A percentile compares a stretch with the other conserved stretches of the same genome.
Evolutionary conservation across 192 early-diverging fungal species (phyloP).

Genomic region (Endogone sp.): DNA sequence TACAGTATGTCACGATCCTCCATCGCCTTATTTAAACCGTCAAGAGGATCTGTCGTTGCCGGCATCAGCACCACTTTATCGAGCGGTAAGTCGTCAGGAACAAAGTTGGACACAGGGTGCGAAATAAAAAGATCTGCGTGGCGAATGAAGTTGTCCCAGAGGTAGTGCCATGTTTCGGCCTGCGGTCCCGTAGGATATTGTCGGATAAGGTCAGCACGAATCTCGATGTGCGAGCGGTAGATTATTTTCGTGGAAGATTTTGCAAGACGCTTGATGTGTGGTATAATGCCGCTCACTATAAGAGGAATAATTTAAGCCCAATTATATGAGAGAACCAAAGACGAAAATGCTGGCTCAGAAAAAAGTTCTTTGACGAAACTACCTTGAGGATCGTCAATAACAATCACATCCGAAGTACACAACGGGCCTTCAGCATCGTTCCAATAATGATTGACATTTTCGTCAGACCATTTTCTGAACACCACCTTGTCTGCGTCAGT

Average conservation of each 20-base stretch:
- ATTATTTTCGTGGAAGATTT: conserved; percentile 62
- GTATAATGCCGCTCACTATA: conserved; percentile 78
- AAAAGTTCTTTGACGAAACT: no score
- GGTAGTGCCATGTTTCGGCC: conserved; percentile 68
- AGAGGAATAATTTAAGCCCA: no score
- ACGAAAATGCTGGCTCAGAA: no score
- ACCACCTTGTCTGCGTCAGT: conserved; percentile 65
- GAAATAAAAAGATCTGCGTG: conserved; percentile 75
- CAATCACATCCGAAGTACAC: conserved; percentile 68
- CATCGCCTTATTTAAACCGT: conserved; percentile 79
- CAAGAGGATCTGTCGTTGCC: conserved; percentile 74
- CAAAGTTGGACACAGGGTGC: conserved; percentile 72
- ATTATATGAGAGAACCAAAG: no score
- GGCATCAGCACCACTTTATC: conserved; percentile 64
- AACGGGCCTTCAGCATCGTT: conserved; percentile 62
- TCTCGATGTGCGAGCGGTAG: conserved; percentile 84
- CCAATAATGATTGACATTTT: conserved; percentile 78
- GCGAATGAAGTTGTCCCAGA: conserved; percentile 69
- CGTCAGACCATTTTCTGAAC: conserved; percentile 57
- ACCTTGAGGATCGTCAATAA: conserved; percentile 85
- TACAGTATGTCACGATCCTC: conserved; percentile 48
- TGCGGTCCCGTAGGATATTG: conserved; percentile 55
- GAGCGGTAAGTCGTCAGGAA: conserved; percentile 66
- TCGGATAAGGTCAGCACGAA: conserved; percentile 68
- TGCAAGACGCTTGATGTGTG: conserved; percentile 67